Conservation (phyloP, 345 rosid species). For the Turritis glabra region DNA sequence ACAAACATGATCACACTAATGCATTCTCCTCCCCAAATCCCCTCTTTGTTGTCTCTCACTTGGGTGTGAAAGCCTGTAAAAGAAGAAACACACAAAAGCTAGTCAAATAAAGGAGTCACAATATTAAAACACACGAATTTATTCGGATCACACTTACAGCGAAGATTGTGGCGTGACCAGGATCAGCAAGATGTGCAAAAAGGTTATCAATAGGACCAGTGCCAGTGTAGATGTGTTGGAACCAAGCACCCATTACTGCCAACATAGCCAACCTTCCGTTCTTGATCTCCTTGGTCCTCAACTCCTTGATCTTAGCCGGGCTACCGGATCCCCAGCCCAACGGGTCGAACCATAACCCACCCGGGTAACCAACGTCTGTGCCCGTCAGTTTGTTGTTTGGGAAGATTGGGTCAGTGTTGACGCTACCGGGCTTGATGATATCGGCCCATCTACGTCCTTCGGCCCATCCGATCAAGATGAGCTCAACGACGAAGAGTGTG, state of each 20-base stretch:
- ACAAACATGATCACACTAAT: slow-evolving; percentile 42
- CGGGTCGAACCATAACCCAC: slow-evolving; percentile 99
- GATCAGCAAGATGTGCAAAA: slow-evolving; percentile 95
- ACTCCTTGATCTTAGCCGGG: slow-evolving; percentile 78
- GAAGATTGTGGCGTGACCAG: slow-evolving; percentile 92
- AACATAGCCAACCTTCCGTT: slow-evolving; percentile 96
- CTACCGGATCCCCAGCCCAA: slow-evolving; percentile 92
- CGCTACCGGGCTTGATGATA: slow-evolving; percentile 90
- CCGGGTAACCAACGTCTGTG: slow-evolving; percentile 97
- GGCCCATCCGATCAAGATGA: slow-evolving; percentile 92
- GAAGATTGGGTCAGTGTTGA: slow-evolving; percentile 94
- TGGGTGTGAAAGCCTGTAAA: slow-evolving; percentile 82
- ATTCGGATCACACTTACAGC: slow-evolving; percentile 52
- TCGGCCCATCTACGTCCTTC: slow-evolving; percentile 99
- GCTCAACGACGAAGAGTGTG: slow-evolving; percentile 75
- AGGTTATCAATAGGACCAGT: slow-evolving; percentile 97
- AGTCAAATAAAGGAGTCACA: neutral
- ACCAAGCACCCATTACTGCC: slow-evolving; percentile 99
- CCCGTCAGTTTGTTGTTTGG: slow-evolving; percentile 97
- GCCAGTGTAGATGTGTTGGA: slow-evolving; percentile 96
- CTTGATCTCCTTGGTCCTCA: slow-evolving; percentile 96
- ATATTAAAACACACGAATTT: neutral
- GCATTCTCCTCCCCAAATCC: slow-evolving; percentile 10
- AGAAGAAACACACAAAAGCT: neutral
- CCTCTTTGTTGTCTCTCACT: slow-evolving; percentile 40